Evolutionary conservation across 306 rosid species (phyloP).

Genomic region (Castanospermum australe): DNA sequence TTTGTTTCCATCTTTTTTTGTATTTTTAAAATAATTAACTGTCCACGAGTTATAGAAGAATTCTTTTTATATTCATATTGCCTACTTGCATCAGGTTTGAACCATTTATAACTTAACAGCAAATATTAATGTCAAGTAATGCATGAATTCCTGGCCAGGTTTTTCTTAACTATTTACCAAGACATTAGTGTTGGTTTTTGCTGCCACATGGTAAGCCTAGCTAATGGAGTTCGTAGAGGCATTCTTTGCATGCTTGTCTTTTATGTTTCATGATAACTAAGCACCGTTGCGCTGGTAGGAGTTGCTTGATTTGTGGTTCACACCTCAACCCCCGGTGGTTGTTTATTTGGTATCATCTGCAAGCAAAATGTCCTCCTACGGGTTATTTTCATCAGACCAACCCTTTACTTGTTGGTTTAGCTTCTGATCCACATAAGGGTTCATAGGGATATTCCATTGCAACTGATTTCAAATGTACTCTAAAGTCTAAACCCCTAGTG

Average conservation of each 20-base stretch:
- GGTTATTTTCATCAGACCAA: background rate
- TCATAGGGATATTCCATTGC: background rate
- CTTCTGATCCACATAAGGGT: background rate
- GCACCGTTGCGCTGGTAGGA: background rate
- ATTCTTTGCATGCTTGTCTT: background rate
- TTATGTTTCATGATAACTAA: background rate
- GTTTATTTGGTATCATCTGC: background rate
- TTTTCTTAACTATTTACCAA: background rate
- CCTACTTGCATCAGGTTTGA: background rate
- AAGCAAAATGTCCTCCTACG: background rate
- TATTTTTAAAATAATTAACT: too few relatives aligned
- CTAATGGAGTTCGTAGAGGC: background rate
- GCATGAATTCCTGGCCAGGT: background rate
- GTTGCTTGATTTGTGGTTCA: background rate
- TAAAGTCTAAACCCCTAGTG: background rate
- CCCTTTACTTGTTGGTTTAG: background rate
- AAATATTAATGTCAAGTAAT: background rate
- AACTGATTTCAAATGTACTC: background rate
- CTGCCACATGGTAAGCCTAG: background rate
- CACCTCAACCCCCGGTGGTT: background rate
- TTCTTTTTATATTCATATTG: too few relatives aligned
- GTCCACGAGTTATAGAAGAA: too few relatives aligned
- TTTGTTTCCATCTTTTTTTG: too few relatives aligned
- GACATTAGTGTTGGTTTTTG: background rate
- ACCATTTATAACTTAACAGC: background rate